These are phyloP conservation scores for Coelastrella sp. DNA, from an alignment of 139 green algal genomes.

Conservation along the genomic window DNA sequence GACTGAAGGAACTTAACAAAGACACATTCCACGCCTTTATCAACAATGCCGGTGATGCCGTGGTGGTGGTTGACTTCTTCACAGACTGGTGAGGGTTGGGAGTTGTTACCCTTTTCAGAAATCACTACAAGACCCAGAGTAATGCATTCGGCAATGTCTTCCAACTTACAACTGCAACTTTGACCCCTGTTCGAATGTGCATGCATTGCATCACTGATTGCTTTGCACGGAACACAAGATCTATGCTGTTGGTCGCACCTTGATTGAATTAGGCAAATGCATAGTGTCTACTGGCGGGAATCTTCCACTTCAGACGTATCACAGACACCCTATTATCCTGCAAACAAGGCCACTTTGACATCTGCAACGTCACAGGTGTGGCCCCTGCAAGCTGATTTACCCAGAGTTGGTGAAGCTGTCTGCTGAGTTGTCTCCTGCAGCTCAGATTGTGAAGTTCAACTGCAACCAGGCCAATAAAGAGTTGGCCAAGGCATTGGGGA, in stretches of 20 bases:
- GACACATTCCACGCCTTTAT: conserved; percentile 37
- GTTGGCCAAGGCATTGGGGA: conserved; percentile 66
- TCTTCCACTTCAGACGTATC: not conserved
- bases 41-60: conserved; percentile 37
- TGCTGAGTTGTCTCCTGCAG: conserved; percentile 55
- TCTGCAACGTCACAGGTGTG: conserved; percentile 56
- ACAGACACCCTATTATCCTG: not conserved
- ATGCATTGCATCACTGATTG: no score
- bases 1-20: conserved; percentile 39
- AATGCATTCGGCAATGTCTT: no score
- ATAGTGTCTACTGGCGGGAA: not conserved
- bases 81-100: conserved; percentile 52
- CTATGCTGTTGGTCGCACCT: no score
- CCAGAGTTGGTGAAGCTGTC: conserved; percentile 69
- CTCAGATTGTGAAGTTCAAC: conserved; percentile 78
- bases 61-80: conserved; percentile 82
- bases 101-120: not conserved
- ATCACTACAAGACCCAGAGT: not conserved
- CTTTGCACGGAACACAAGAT: no score
- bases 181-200: no score
- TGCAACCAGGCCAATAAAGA: conserved; percentile 85
- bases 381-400: conserved; percentile 84
- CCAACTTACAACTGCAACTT: no score
- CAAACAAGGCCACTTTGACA: no score
- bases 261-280: no score